Evolutionary conservation across 2,329 filamentous ascomycete genomes (phyloP), one percentile per base, ranked within the genome.

Genomic region (Nemania sp.): DNA sequence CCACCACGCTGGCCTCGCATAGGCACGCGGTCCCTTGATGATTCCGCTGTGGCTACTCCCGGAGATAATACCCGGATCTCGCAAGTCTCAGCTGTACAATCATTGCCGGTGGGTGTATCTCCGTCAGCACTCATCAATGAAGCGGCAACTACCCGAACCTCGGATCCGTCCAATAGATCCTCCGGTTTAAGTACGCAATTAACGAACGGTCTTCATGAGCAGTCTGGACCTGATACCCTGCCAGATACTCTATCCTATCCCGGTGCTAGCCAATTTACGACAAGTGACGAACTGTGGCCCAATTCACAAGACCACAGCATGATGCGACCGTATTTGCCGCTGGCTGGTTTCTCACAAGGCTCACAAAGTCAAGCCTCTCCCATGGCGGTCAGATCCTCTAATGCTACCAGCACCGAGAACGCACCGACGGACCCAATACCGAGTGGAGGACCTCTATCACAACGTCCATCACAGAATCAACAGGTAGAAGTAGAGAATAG

Each of bases 141-240:
- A 65, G 93, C 91, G 1, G 96, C 91, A 2, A 95, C 92, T 1
- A 96, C 92, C n/a, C 94, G 96, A 73, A 92, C 89, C 2, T 90
- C 89, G 1, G 85, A 89, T 57, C 82, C 84, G 5, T 91, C 88
- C 14, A 75, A 78, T 56, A 68, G 75, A 47, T 86, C 85, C 11
- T 86, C 83, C 1, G 84, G 82, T 60, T 80, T 81, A 69, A 86
- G 87, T 68, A 90, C 88, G 0, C 88, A 92, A 67, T 80, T 81
- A 54, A 89, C 86, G 2, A 91, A 91, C 57, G 88, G 88, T 17
- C 72, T 83, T 51, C 71, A 66, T 9, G 81, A 77, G 49, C 80
- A 74, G 64, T 65, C 60, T 2, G 66, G 64, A 44, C 60, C 55
- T 8, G 66, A 68, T 2, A 72, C 78, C 31, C 68, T 84, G 20